phyloP scores from a whole-genome alignment of 2,329 filamentous ascomycete genomes.

The Beauveria sp. region DNA sequence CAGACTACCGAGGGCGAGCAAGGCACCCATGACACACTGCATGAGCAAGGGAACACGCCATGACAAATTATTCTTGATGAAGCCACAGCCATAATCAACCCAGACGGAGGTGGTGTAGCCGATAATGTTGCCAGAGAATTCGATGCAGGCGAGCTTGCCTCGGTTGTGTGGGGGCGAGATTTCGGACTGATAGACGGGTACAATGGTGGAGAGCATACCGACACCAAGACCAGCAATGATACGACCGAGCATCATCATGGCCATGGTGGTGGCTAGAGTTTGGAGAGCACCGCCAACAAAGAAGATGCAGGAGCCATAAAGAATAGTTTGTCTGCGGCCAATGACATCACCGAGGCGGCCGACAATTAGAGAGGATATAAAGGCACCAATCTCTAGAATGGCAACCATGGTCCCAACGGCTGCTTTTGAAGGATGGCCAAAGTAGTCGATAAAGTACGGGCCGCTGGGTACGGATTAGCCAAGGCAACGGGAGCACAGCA shows the following conservation, averaged over 20 bases:
- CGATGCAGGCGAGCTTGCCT: slow-evolving; percentile 92
- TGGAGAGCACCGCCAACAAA: slow-evolving; percentile 77
- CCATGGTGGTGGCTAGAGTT: slow-evolving; percentile 71
- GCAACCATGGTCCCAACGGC: slow-evolving; percentile 96
- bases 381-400: slow-evolving; percentile 88
- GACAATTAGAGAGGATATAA: slow-evolving; percentile 80
- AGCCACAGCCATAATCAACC: slow-evolving; percentile 97
- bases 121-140: slow-evolving; percentile 94
- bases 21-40: slow-evolving; percentile 88
- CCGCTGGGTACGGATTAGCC: slow-evolving; percentile 48
- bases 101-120: slow-evolving; percentile 95
- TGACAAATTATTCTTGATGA: slow-evolving; percentile 73
- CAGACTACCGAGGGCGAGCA: slow-evolving; percentile 78
- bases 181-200: slow-evolving; percentile 89
- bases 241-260: slow-evolving; percentile 81
- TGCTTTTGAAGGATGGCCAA: slow-evolving; percentile 77
- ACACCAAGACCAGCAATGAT: slow-evolving; percentile 80
- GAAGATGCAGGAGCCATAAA: slow-evolving; percentile 90
- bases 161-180: slow-evolving; percentile 95
- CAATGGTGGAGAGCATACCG: slow-evolving; percentile 83
- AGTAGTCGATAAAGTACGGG: slow-evolving; percentile 82
- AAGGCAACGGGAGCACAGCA: neutral
- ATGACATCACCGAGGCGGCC: slow-evolving; percentile 88
- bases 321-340: slow-evolving; percentile 79
- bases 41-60: slow-evolving; percentile 87